A percentile compares a stretch with the other conserved stretches of the same genome.
These are phyloP conservation scores for Kwoniella sp. DNA, from an alignment of 768 basidiomycete species.

Conservation along the genomic window DNA sequence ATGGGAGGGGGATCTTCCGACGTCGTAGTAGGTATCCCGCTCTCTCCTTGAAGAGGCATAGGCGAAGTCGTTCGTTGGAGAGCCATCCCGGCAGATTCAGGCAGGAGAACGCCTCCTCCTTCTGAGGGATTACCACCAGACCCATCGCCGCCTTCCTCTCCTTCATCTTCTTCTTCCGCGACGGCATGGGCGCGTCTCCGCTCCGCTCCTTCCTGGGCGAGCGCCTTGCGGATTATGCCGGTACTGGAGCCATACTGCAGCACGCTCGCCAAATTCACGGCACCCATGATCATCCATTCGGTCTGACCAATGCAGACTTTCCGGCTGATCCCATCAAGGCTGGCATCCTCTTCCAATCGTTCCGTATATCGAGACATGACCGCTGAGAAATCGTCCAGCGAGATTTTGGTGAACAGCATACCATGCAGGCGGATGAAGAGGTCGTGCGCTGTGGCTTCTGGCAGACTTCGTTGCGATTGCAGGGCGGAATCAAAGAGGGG, in stretches of 20 bases:
- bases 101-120: neutral
- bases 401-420: slow-evolving; percentile 94
- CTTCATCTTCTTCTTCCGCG: slow-evolving; percentile 46
- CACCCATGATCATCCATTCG: slow-evolving; percentile 97
- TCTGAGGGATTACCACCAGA: neutral
- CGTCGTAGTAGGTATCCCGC: neutral
- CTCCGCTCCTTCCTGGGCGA: slow-evolving; percentile 59
- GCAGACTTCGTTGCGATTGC: slow-evolving; percentile 71
- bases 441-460: slow-evolving; percentile 68
- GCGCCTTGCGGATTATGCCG: slow-evolving; percentile 69
- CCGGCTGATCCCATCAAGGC: slow-evolving; percentile 56
- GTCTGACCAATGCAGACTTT: slow-evolving; percentile 56
- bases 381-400: slow-evolving; percentile 85
- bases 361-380: slow-evolving; percentile 84
- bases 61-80: slow-evolving; percentile 2
- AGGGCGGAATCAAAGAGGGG: slow-evolving; percentile 80
- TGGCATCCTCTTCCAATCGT: slow-evolving; percentile 72
- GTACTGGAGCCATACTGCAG: slow-evolving; percentile 83
- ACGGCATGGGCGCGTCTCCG: slow-evolving; percentile 44
- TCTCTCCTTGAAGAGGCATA: slow-evolving; percentile 3
- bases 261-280: slow-evolving; percentile 76
- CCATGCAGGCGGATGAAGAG: slow-evolving; percentile 92
- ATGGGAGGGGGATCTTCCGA: slow-evolving; percentile 59
- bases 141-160: slow-evolving; percentile 34
- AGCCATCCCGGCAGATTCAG: neutral